phyloP scores from a whole-genome alignment of 2,329 filamentous ascomycete genomes.

The Pezicula radicicola region DNA sequence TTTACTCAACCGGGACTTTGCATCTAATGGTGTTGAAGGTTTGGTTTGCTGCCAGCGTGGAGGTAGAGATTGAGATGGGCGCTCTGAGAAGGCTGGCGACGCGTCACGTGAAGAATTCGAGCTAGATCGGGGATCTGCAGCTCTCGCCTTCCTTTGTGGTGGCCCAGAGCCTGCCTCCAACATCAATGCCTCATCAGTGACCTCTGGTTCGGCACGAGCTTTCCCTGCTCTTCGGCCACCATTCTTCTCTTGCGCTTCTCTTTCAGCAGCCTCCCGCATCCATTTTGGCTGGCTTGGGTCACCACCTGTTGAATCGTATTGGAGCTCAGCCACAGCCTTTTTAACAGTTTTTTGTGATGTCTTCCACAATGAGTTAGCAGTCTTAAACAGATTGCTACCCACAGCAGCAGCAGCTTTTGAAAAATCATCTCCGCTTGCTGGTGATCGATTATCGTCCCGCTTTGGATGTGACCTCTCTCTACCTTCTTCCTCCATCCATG shows the following conservation, averaged over 20 bases:
- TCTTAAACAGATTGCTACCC: slow-evolving; percentile 83
- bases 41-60: slow-evolving; percentile 58
- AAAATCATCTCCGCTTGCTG: slow-evolving; percentile 65
- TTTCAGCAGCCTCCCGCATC: slow-evolving; percentile 71
- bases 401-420: slow-evolving; percentile 79
- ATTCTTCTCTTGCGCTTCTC: slow-evolving; percentile 33
- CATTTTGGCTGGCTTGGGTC: slow-evolving; percentile 86
- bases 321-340: slow-evolving; percentile 85
- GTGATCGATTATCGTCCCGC: slow-evolving; percentile 51
- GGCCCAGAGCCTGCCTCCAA: slow-evolving; percentile 64
- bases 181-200: slow-evolving; percentile 76
- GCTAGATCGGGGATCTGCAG: slow-evolving; percentile 11
- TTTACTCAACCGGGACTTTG: slow-evolving; percentile 63
- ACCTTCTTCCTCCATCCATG: slow-evolving; percentile 61
- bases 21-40: slow-evolving; percentile 41
- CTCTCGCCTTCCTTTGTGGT: slow-evolving; percentile 36
- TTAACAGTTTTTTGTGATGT: slow-evolving; percentile 89
- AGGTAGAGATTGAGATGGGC: slow-evolving; percentile 42
- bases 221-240: slow-evolving; percentile 19
- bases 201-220: slow-evolving; percentile 26
- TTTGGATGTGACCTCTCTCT: slow-evolving; percentile 43
- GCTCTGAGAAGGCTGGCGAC: slow-evolving; percentile 43
- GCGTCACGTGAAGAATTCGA: slow-evolving; percentile 39
- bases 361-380: slow-evolving; percentile 94
- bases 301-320: slow-evolving; percentile 45